Evolutionary conservation across 2,329 filamentous ascomycete species (phyloP).

Genomic region (Cercospora sojina): DNA sequence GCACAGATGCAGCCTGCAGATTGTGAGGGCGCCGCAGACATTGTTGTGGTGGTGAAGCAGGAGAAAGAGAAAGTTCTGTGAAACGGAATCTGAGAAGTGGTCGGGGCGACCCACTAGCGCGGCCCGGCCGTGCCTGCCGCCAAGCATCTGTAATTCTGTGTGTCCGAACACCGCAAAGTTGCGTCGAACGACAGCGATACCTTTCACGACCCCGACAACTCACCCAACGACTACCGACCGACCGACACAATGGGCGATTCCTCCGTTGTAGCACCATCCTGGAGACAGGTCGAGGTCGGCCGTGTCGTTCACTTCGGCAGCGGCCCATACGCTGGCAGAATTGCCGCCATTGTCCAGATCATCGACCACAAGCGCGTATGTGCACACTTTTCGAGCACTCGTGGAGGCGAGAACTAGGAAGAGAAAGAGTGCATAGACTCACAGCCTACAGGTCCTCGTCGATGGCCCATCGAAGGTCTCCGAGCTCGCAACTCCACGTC

Average conservation of each 20-base stretch:
- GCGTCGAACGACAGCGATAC: constrained; percentile 12
- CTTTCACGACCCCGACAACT: constrained; percentile 16
- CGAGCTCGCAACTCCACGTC: constrained; percentile 78
- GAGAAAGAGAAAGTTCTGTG: constrained; percentile 12
- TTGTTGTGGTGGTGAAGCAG: constrained; percentile 12
- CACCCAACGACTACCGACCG: constrained; percentile 18
- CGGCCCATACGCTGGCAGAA: constrained; percentile 77
- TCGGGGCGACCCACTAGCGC: not conserved
- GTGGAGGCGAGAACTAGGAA: constrained; percentile 12
- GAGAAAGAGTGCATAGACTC: constrained; percentile 22
- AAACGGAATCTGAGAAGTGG: not conserved
- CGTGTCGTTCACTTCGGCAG: constrained; percentile 89
- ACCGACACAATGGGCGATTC: constrained; percentile 37
- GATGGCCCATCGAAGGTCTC: constrained; percentile 86
- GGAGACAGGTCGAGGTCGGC: constrained; percentile 98
- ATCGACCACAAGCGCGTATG: constrained; percentile 99
- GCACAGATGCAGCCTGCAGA: not conserved
- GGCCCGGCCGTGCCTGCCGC: not conserved
- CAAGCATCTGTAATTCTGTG: constrained; percentile 11
- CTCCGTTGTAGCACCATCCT: constrained; percentile 54
- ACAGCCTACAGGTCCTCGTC: constrained; percentile 73
- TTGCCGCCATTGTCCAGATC: constrained; percentile 96
- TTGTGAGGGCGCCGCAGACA: constrained; percentile 15
- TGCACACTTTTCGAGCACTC: constrained; percentile 37
- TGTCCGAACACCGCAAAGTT: constrained; percentile 6